Base-by-base conservation (phyloP, 768 basidiomycete genomes). In the Tulasnella sp. region DNA sequence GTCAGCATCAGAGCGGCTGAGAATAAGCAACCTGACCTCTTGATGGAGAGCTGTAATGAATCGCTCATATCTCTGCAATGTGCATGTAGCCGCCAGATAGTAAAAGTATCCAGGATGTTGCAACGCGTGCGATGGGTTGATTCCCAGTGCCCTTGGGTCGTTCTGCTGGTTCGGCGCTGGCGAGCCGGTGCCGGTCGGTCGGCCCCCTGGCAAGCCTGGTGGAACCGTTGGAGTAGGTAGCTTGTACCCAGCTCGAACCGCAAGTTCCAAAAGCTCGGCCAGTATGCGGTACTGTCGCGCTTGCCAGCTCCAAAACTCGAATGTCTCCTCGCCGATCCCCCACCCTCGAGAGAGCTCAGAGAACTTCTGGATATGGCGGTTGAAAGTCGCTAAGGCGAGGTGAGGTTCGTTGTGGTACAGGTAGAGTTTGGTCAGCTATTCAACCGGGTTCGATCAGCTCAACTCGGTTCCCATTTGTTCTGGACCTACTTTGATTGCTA, bases 301-400 rank as follows among this genome's bases (percentile, higher is more conserved):
- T 77, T 96, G 87, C 97, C 96, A 99, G 80, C 93, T 93, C 97
- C 97, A 98, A 82, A 92, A 98, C 83, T 99, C 98, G 80, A 94
- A 98, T 0, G 94, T 98, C 82, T 96, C 94, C 81, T 96, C 95
- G 20, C 96, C 96, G 77, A 98, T 98, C 10, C 94, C 94, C 97
- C 98, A 98, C 0, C 92, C 91, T 26, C 92, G 86, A 6, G 93
- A 93, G 80, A 99, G 90, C 81, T 95, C 94, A 6, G 91, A 88
- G 81, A 98, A 97, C 79, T 90, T 90, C 44, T 91, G 90, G 79
- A 97, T 88, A 82, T 99, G 98, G 16, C 90, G 88, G 79, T 91
- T 92, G 83, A 98, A 92, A 80, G 96, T 92, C 0, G 91, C 90
- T 2, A 98, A 85, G 0, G 95, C 92, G 7, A 93, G 88, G 0